phyloP scores from a whole-genome alignment of 2,329 filamentous ascomycete genomes.

The Penicillium sp. region DNA sequence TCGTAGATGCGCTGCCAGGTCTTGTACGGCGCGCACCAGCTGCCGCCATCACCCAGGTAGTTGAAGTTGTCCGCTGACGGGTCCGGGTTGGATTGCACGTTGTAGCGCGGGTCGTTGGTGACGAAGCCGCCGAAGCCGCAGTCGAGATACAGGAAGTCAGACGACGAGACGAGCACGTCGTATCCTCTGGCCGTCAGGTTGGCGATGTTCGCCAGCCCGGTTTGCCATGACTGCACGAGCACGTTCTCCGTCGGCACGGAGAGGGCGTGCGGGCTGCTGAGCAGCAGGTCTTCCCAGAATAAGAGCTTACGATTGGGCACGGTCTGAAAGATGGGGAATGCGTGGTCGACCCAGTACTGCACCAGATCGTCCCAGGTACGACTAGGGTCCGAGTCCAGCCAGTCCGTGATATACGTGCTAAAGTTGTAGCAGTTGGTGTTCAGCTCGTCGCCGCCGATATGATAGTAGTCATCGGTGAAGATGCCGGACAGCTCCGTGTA shows the following conservation, averaged over 20 bases:
- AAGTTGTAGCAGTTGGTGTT: conserved; percentile 57
- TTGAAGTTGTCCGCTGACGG: conserved; percentile 48
- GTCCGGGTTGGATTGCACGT: conserved; percentile 51
- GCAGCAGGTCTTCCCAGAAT: conserved; percentile 56
- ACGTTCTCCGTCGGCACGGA: conserved; percentile 50
- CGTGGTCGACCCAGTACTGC: conserved; percentile 53
- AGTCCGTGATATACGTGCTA: conserved; percentile 47
- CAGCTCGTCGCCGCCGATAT: conserved; percentile 55
- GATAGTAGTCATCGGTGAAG: conserved; percentile 53
- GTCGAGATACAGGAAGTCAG: conserved; percentile 56
- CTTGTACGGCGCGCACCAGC: conserved; percentile 59
- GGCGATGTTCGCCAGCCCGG: conserved; percentile 48
- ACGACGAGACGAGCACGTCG: conserved; percentile 54
- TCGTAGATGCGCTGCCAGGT: conserved; percentile 59
- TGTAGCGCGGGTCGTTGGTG: conserved; percentile 55
- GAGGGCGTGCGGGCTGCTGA: conserved; percentile 43
- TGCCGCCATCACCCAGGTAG: conserved; percentile 51
- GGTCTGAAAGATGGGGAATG: conserved; percentile 49
- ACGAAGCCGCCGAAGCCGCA: conserved; percentile 54
- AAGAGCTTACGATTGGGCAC: conserved; percentile 46
- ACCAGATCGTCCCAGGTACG: conserved; percentile 50
- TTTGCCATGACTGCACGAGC: conserved; percentile 53
- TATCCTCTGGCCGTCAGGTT: conserved; percentile 50
- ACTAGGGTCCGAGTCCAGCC: conserved; percentile 49
- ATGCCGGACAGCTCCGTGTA: conserved; percentile 51